Evolutionary conservation across 2,329 filamentous ascomycete species (phyloP), one percentile per base, ranked within the genome.

Genomic region (Ophiostoma ulmi): DNA sequence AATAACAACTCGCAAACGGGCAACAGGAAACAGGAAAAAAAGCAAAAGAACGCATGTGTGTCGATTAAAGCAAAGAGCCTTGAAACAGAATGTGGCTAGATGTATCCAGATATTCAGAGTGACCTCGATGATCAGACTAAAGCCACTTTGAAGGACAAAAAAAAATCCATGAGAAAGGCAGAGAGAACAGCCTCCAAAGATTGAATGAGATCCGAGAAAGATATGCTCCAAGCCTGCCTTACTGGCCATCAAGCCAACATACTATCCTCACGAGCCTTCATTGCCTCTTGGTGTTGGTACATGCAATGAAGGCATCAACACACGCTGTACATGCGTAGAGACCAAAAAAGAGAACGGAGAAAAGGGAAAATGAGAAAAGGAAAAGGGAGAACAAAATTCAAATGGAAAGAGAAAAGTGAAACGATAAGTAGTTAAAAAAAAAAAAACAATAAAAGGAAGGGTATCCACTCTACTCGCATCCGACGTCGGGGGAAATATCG

Each of bases 381-480:
- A 36, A 61, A n/a, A 38, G 55, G 11, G 31, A 41, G 26, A 44
- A 63, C 22, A 61, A n/a, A 10, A 48, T 48, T 5, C n/a, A 48
- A 48, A 48, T 48, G 17, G n/a, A 63, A 44, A 44, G n/a, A 1
- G 13, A 70, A 69, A 38, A 63, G 38, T 67, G 67, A 38, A 52
- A 48, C 26, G 61, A 44, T 5, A 61, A 44, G 36, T 31, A 13
- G n/a, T 17, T 67, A 69, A 69, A 73, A 71, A 44, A 39, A 67
- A 69, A 69, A 69, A 73, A 71, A 44, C 65, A 67, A 41, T 67
- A 68, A 69, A 69, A 73, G 65, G 69, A 72, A 70, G 73, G 73
- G 73, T 74, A 74, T 74, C 73, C 72, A 74, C 72, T 74, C 73
- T 72, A 68, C 70, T 70, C 68, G 67, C 69, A 67, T 69, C 71